Evolutionary conservation across 1,284 basidiomycete genomes (phyloP), one percentile per base, ranked within the genome.

Genomic region (Irpex lacteus): DNA sequence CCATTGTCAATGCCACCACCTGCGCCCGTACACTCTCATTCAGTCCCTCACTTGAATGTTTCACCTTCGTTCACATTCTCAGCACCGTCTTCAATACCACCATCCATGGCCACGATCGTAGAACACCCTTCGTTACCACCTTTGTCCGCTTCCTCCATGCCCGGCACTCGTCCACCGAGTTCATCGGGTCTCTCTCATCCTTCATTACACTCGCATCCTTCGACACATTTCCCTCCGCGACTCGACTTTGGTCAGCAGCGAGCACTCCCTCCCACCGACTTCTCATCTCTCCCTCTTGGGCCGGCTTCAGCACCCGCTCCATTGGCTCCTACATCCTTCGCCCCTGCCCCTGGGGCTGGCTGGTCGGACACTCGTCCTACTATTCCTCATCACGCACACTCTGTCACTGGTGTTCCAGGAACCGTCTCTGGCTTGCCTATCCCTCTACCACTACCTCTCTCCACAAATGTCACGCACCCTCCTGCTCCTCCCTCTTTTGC

Each of bases 91-190:
- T 65, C 72, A 3, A 68, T 68, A 15, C 64, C 67, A 36, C 68
- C 70, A 37, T 63, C 71, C 5, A 57, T 74, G 18, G 38, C 68
- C 21, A 63, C 72, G 2, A 69, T 71, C 32, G 58, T 68, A 19
- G 72, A 75, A 59, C 57, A 71, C 52, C 50, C 63, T 18, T 34
- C 70, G n/a, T 65, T 71, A 38, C 69, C 76, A 38, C 65, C 77
- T 21, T 70, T 76, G 50, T 68, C 72, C 1, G 67, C 75, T 15
- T 69, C 76, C 13, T 72, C 26, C 26, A 26, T 77, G 32, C 72
- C 82, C 5, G 67, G 66, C n/a, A 79, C 83, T 0, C 78, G 80
- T 5, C 81, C 82, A 4, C 70, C 75, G 0, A 82, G 80, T 64
- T 81, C 82, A 15, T 72, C 74, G 15, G 77, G 77, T 5, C 70